phyloP scores from a whole-genome alignment of 345 rosid genomes.

The Psidium guajava region DNA sequence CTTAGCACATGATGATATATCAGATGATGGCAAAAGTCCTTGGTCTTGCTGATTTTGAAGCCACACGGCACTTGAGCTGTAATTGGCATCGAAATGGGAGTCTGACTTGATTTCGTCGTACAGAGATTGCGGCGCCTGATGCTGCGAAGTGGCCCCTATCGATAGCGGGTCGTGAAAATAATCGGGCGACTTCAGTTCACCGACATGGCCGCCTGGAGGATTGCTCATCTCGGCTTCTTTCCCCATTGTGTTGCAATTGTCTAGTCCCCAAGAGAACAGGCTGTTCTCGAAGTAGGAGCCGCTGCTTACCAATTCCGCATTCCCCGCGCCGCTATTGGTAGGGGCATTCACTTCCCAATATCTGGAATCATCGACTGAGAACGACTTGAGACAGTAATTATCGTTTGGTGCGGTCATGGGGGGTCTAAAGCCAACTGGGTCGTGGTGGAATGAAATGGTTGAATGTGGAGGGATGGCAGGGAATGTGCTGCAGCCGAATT shows the following conservation, averaged over 20 bases:
- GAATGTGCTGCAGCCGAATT: not conserved
- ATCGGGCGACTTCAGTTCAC: not conserved
- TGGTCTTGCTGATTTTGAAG: conserved; percentile 5
- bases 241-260: not conserved
- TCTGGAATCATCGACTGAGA: not conserved
- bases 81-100: not conserved
- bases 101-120: conserved; percentile 4
- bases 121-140: not conserved
- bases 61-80: not conserved
- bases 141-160: not conserved
- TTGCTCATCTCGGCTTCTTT: not conserved
- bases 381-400: not conserved
- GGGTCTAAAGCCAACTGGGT: conserved; percentile 1
- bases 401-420: not conserved
- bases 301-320: not conserved
- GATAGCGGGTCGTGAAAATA: not conserved
- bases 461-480: not conserved
- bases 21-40: not conserved
- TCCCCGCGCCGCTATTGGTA: not conserved
- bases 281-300: not conserved
- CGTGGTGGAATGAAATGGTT: not conserved
- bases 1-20: not conserved
- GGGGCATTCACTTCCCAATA: conserved; percentile 1
- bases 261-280: conserved; percentile 3
- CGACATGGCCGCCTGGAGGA: not conserved